Evolutionary conservation across 345 rosid species (phyloP).

Genomic region (Trapa incisa): DNA sequence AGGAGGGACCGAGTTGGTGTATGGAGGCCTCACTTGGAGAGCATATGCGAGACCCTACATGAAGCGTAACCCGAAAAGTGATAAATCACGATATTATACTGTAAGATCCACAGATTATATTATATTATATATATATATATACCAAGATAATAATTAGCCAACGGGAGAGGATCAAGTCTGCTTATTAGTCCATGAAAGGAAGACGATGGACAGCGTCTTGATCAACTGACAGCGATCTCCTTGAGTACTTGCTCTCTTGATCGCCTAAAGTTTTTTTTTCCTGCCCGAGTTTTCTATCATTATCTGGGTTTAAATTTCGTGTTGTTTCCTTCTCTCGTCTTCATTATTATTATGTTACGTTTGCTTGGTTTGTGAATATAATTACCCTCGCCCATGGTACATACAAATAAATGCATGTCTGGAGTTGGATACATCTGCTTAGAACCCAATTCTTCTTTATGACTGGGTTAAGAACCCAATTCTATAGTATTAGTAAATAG

Average conservation of each 20-base stretch:
- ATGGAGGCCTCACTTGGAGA: conserved; percentile 94
- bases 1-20: conserved; percentile 77
- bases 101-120: neutral
- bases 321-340: neutral
- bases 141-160: neutral
- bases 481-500: too few species aligned
- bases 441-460: neutral
- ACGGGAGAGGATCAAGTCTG: neutral
- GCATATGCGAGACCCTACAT: conserved; percentile 46
- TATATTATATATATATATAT: neutral
- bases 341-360: neutral
- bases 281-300: neutral
- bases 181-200: neutral
- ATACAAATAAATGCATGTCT: too few species aligned
- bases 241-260: neutral
- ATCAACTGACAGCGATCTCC: neutral
- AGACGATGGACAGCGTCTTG: neutral
- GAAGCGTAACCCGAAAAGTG: neutral
- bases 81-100: neutral
- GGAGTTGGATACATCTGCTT: neutral
- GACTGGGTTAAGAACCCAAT: too few species aligned
- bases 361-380: neutral
- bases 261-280: neutral
- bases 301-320: neutral
- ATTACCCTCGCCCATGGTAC: neutral